Conservation (phyloP, 805 yeast genomes). For the Candida quercuum region DNA sequence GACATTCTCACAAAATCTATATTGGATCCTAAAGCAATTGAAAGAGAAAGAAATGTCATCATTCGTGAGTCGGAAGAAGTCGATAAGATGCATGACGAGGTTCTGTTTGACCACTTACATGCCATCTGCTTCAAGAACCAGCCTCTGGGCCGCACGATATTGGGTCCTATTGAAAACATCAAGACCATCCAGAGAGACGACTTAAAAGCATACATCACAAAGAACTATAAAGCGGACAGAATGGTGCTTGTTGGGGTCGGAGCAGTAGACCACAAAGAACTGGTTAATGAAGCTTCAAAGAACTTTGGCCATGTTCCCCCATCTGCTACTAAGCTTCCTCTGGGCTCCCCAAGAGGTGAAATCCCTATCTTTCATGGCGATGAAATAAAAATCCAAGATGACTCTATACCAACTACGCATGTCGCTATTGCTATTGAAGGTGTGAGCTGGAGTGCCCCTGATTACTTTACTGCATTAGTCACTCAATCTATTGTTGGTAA, state of each 20-base stretch:
- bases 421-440: conserved; percentile 96
- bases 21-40: conserved; percentile 79
- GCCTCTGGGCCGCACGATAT: conserved; percentile 91
- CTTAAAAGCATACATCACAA: conserved; percentile 69
- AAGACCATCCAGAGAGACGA: conserved; percentile 73
- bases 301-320: conserved; percentile 64
- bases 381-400: conserved; percentile 80
- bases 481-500: conserved; percentile 96
- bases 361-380: conserved; percentile 80
- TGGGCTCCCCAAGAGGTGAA: conserved; percentile 61
- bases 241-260: conserved; percentile 99
- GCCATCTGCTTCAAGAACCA: conserved; percentile 87
- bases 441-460: conserved; percentile 94
- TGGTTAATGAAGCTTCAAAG: conserved; percentile 70
- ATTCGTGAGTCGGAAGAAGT: conserved; percentile 96
- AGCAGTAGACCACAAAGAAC: conserved; percentile 79
- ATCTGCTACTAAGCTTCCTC: conserved; percentile 53
- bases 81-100: conserved; percentile 97
- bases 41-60: conserved; percentile 94
- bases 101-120: conserved; percentile 93
- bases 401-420: conserved; percentile 81
- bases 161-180: conserved; percentile 91
- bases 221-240: conserved; percentile 91
- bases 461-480: conserved; percentile 89
- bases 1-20: conserved; percentile 86